These are phyloP conservation scores for Trametes maxima DNA, from an alignment of 768 basidiomycete species.

Conservation along the genomic window DNA sequence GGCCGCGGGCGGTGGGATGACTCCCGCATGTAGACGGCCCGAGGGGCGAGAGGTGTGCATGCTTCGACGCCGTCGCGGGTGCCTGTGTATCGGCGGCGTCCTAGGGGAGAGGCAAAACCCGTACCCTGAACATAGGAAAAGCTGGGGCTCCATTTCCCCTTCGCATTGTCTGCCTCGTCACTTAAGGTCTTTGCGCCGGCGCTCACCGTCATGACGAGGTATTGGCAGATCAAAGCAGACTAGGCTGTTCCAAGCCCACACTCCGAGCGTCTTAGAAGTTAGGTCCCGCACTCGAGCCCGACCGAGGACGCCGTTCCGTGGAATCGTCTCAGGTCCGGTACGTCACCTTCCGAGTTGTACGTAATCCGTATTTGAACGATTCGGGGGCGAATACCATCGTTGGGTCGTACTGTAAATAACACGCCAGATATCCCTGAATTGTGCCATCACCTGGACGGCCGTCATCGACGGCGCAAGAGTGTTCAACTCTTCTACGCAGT, in stretches of 20 bases:
- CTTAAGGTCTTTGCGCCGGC: not conserved
- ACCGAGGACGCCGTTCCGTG: not conserved
- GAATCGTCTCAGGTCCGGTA: no score
- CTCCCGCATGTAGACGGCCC: not conserved
- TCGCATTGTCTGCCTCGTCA: not conserved
- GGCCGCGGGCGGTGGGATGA: not conserved
- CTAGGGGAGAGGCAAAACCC: not conserved
- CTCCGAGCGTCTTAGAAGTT: not conserved
- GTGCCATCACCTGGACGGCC: no score
- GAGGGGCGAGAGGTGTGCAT: not conserved
- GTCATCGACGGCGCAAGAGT: no score
- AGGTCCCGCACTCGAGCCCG: not conserved
- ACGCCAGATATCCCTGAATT: no score
- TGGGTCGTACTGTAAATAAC: no score
- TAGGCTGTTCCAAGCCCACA: not conserved
- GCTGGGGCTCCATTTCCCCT: not conserved
- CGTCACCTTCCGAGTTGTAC: no score
- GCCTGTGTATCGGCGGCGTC: not conserved
- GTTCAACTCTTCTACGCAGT: no score
- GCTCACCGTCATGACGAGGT: no score
- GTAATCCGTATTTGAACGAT: no score
- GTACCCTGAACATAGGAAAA: no score
- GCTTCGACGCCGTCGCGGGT: not conserved
- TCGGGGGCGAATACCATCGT: no score
- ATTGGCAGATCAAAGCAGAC: conserved; percentile 2